Conservation (phyloP, 805 yeast species). For the Candida anglica region DNA sequence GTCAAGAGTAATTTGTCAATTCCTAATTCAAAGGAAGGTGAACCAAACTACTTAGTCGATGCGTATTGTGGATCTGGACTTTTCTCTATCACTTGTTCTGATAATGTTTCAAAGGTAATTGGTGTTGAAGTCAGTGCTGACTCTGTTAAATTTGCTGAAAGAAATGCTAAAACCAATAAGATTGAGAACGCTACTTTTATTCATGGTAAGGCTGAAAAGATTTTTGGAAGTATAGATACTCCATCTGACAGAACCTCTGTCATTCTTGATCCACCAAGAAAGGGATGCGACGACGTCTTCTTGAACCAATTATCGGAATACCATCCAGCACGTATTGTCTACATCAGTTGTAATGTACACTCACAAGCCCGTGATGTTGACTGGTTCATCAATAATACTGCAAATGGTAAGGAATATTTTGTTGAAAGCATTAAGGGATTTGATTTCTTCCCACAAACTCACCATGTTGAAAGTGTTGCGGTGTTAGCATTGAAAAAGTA, state of each 20-base stretch:
- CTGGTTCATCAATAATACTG: conserved; percentile 67
- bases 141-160: conserved; percentile 80
- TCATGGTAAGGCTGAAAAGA: conserved; percentile 88
- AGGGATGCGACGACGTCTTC: conserved; percentile 90
- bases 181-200: conserved; percentile 78
- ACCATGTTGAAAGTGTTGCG: conserved; percentile 87
- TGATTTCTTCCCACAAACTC: conserved; percentile 95
- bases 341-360: conserved; percentile 95
- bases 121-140: conserved; percentile 95
- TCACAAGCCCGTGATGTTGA: conserved; percentile 95
- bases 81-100: conserved; percentile 82
- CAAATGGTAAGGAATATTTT: conserved; percentile 56
- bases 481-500: conserved; percentile 40
- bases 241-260: conserved; percentile 79
- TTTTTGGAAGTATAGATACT: conserved; percentile 74
- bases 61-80: conserved; percentile 97
- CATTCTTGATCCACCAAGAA: conserved; percentile 94
- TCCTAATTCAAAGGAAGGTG: conserved; percentile 25
- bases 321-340: conserved; percentile 83
- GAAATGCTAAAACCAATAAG: conserved; percentile 73
- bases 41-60: conserved; percentile 69
- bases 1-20: conserved; percentile 66
- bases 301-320: conserved; percentile 80
- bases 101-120: conserved; percentile 75
- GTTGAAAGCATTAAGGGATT: conserved; percentile 88